A percentile compares a stretch with the other conserved stretches of the same genome.
These are phyloP conservation scores for Aspergillus latus DNA, from an alignment of 2,329 filamentous ascomycete genomes.

Conservation along the genomic window DNA sequence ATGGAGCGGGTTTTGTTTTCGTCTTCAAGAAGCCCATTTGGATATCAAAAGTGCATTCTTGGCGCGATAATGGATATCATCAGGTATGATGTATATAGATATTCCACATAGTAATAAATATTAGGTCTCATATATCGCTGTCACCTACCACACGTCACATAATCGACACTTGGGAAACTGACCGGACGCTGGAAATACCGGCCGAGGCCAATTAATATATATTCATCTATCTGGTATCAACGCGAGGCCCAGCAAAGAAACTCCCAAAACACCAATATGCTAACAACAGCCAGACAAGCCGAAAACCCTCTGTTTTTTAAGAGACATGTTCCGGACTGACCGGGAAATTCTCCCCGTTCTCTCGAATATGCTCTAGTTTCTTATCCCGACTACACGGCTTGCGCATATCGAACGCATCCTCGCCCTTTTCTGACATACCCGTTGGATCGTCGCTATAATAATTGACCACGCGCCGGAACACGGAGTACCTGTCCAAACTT, in stretches of 20 bases:
- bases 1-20: neutral
- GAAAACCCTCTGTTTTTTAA: constrained; percentile 17
- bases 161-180: neutral
- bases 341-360: constrained; percentile 74
- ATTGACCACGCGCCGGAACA: constrained; percentile 82
- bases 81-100: neutral
- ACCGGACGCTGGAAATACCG: neutral
- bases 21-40: neutral
- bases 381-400: constrained; percentile 83
- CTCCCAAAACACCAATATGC: constrained; percentile 21
- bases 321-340: constrained; percentile 84
- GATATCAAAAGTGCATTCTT: constrained; percentile 2
- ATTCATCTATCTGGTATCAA: neutral
- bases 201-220: neutral
- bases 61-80: neutral
- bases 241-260: neutral
- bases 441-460: constrained; percentile 89
- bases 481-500: constrained; percentile 60
- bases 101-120: neutral
- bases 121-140: neutral
- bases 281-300: neutral
- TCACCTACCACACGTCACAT: neutral
- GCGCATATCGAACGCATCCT: constrained; percentile 97
- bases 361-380: constrained; percentile 71
- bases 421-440: constrained; percentile 56